Evolutionary conservation across 441 rosid species (phyloP), one percentile per base, ranked within the genome.

Genomic region (Jatropha multifida): DNA sequence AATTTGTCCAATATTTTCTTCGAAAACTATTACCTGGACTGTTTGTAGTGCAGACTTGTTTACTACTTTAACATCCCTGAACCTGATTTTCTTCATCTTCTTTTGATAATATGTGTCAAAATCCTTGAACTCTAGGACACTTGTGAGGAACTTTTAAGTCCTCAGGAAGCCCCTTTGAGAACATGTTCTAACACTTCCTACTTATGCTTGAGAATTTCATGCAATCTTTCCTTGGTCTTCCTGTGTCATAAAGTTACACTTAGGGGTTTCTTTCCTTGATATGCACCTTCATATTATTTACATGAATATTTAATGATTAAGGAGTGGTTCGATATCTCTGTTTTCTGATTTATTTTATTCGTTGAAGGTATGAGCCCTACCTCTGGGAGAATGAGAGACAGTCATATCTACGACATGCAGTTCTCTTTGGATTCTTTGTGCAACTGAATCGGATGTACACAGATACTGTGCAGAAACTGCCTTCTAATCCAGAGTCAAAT

Each of bases 361-460:
- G 64, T 72, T 79, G 14, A 78, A 85, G 98, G 90, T 95, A 91
- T 68, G 96, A 96, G 86, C 94, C 97, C 52, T 92, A 89, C 82
- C 89, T 96, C 38, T 89, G 97, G 97, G 99, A 91, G 85, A 96
- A 94, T 79, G 97, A 88, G 86, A 92, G 81, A 81, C 98, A 92
- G 79, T 87, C 97, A 27, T 96, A 94, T 79, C 83, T 92, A 59
- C 88, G 92, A 59, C 97, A 94, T 85, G 97, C 99, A 77, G 98
- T 96, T 69, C 94, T 96, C 82, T 96, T 94, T 84, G 99, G 98
- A 67, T 94, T 96, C 86, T 94, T 96, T 83, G 95, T 96, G 86
- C 99, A 96, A 82, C 90, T 96, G 76, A 92, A 90, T 80, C 89
- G 99, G 73, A 84, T 91, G 90, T 92, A 96, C 74, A 89, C 91